Conservation (phyloP, 1,139 yeast genomes). For the Suhomyces chickasaworum region DNA sequence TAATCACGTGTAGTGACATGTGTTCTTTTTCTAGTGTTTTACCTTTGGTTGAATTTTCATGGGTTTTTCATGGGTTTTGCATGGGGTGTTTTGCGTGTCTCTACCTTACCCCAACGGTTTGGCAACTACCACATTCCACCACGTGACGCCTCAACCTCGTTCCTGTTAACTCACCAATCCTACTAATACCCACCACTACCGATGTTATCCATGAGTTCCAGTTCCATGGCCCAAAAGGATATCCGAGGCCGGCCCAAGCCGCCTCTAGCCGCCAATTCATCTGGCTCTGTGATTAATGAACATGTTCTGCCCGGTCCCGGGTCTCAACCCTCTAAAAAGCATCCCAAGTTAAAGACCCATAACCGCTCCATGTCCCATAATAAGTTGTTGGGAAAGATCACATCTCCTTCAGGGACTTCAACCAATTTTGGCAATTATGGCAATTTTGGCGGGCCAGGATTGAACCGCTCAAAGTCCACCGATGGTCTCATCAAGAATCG, state of each 20-base stretch:
- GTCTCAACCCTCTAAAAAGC: conserved; percentile 5
- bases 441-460: conserved; percentile 30
- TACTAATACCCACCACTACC: background rate
- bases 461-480: conserved; percentile 46
- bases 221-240: conserved; percentile 8
- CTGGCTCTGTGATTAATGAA: background rate
- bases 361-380: conserved; percentile 40
- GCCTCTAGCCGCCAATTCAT: conserved; percentile 6
- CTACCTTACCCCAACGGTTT: background rate
- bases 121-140: too few relatives aligned
- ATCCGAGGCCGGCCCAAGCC: conserved; percentile 13
- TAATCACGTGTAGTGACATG: too few relatives aligned
- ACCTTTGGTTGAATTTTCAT: too few relatives aligned
- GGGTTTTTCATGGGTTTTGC: too few relatives aligned
- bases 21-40: too few relatives aligned
- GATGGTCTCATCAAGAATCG: conserved; percentile 38
- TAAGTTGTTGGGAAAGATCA: conserved; percentile 26
- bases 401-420: conserved; percentile 20
- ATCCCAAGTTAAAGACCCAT: conserved; percentile 23
- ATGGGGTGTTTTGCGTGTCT: background rate
- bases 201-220: conserved; percentile 9
- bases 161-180: background rate
- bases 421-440: conserved; percentile 14
- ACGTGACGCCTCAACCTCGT: conserved; percentile 3
- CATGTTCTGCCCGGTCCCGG: conserved; percentile 4